Base-by-base conservation (phyloP, 495 filamentous ascomycete genomes). In the Aspergillus hancockii region DNA sequence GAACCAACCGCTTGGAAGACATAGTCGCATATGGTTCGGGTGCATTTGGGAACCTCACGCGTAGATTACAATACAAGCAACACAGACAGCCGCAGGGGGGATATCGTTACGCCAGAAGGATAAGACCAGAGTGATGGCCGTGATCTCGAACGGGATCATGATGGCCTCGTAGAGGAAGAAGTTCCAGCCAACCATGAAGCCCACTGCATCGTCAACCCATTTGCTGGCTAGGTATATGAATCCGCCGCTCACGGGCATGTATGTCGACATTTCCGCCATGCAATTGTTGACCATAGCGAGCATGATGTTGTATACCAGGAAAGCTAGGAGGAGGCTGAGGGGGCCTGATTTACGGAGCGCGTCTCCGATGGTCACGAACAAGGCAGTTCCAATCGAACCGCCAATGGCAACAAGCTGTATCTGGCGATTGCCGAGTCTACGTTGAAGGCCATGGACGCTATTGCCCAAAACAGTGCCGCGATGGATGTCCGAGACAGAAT, bases 111-210 rank as follows among this genome's bases (percentile, higher is more conserved):
- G 81, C 88, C 88, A 91, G 60, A 81, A 91, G 13, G 78, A 78
- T 18, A 90, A 73, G 14, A 91, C 83, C 46, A 90, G 67, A 55
- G 85, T 88, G 61, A 88, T 81, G 8, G 88, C 87, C 3, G 83
- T 81, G 43, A 91, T 85, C 67, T 91, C 88, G 63, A 89, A 91
- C 0, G 88, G 88, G 18, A 91, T 85, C 9, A 88, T 69, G 28
- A 83, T 77, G 0, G 85, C 88, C 65, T 88, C 83, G 58, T 70
- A 69, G 52, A 89, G 82, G 58, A 90, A 74, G 66, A 91, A 91
- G 56, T 83, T 80, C 80, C 80, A 84, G 5, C 78, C 80, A 40
- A 75, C 75, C 60, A 76, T 75, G 61, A 83, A 83, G 10, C 81
- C 81, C 66, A 77, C 73, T 8, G 81, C 77, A 22, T 77, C 74